These are phyloP conservation scores for Psidium guajava DNA, from an alignment of 345 rosid species.

Conservation along the genomic window DNA sequence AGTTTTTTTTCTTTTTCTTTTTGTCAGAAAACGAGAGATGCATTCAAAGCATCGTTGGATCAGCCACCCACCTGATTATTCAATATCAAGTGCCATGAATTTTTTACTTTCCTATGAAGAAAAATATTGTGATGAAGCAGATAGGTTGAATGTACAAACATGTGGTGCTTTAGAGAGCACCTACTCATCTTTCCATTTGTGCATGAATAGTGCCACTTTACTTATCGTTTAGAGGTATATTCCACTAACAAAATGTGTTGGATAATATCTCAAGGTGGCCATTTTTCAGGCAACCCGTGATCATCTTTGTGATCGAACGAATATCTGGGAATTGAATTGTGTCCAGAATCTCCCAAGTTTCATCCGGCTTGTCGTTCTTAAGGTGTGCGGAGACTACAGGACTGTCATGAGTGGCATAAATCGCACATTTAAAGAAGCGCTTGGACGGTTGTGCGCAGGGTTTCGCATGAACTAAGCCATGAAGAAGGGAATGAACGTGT, in stretches of 20 bases:
- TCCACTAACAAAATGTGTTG: not conserved
- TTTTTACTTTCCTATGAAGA: no score
- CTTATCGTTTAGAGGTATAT: not conserved
- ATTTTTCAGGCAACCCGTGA: not conserved
- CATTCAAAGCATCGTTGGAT: no score
- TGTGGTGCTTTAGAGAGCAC: no score
- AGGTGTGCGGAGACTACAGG: not conserved
- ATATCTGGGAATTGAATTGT: not conserved
- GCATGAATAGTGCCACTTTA: not conserved
- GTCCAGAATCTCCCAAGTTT: not conserved
- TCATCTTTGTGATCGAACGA: not conserved
- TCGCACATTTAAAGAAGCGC: not conserved
- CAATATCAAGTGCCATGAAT: no score
- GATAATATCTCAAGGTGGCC: not conserved
- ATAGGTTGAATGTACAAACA: no score
- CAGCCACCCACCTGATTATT: no score
- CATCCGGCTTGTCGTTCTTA: not conserved
- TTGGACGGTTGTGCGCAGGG: not conserved
- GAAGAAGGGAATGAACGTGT: not conserved
- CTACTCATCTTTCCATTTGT: no score
- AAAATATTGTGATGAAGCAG: no score
- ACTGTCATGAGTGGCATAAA: not conserved
- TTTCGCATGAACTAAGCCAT: not conserved
- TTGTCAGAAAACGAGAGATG: no score
- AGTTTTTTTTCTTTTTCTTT: no score